Evolutionary conservation across 306 rosid genomes (phyloP), one percentile per base, ranked within the genome.

Genomic region (Prunus armeniaca): DNA sequence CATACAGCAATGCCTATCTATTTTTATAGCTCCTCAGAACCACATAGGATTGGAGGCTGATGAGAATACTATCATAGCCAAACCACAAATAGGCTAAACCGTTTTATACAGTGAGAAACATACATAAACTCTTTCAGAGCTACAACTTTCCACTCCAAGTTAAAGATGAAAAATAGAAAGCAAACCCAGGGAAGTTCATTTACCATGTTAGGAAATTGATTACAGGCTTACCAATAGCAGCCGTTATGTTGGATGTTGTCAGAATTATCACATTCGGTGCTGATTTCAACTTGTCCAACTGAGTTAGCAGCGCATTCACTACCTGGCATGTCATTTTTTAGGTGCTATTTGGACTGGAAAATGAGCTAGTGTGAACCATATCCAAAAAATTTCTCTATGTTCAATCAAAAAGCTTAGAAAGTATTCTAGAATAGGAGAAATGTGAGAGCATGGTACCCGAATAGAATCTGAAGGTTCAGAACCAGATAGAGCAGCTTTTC

Each of bases 391-490:
- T 43, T 43, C 6, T n/a, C 15, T 41, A 47, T 2, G 2, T 32
- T 34, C 60, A 38, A 54, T 24, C n/a, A 57, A 43, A 73, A 58
- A 18, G n/a, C 58, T 60, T 18, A 34, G 45, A 43, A 43, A 9
- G 20, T 14, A 38, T 43, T 22, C 66, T 38, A 32, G 68, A 43
- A 51, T 65, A 41, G 28, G 73, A 45, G 55, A 65, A 57, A 51
- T 41, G 41, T 5, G 27, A 60, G 8, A 58, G 50, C 68, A 76
- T 7, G 47, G 67, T 92, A 96, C 98, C 90, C 98, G 78, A 76
- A 96, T 96, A 81, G 99, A 96, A 80, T 96, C 99, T n/a, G 99
- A 96, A 77, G 98, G 99, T 88, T 96, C 98, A 71, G 99, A 92
- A 79, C 97, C 99, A 67, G 98, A 96, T 78, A 96, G 76, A 78